phyloP scores from a whole-genome alignment of 305 asterid genomes.

The Rubia occidens region DNA sequence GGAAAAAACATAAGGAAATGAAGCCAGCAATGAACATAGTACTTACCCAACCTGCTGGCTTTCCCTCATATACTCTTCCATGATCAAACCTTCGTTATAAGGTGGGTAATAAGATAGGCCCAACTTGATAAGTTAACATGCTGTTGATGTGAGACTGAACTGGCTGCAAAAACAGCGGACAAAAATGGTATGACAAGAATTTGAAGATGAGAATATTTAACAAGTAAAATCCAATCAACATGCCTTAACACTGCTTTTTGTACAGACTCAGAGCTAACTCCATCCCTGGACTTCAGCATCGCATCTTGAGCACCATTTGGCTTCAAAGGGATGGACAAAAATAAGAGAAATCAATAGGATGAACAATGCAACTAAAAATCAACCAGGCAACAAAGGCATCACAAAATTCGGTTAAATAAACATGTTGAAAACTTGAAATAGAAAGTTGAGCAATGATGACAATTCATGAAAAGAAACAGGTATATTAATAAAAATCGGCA shows the following conservation, averaged over 20 bases:
- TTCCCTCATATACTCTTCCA: slow-evolving; percentile 21
- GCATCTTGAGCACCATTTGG: slow-evolving; percentile 28
- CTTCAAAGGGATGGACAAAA: slow-evolving; percentile 18
- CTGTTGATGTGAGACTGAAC: slow-evolving; percentile 38
- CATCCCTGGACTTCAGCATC: slow-evolving; percentile 28
- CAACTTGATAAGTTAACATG: slow-evolving; percentile 20
- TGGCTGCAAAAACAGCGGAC: slow-evolving; percentile 35
- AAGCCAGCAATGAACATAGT: slow-evolving; percentile 36
- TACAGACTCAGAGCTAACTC: slow-evolving; percentile 30
- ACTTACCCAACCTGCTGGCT: slow-evolving; percentile 39
- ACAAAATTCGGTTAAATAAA: background rate
- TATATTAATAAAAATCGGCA: slow-evolving; percentile 13
- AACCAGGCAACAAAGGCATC: background rate
- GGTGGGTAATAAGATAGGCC: background rate
- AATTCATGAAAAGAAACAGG: slow-evolving; percentile 2
- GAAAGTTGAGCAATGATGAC: background rate
- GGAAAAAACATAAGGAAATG: slow-evolving; percentile 32
- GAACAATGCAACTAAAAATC: background rate
- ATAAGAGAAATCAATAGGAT: slow-evolving; percentile 10
- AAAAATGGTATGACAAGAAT: slow-evolving; percentile 18
- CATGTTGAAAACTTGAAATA: background rate
- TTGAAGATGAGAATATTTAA: background rate
- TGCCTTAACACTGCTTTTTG: slow-evolving; percentile 36
- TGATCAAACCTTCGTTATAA: background rate
- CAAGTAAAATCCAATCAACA: slow-evolving; percentile 16